Evolutionary conservation across 2,329 filamentous ascomycete species (phyloP).

Genomic region (Biscogniauxia marginata): DNA sequence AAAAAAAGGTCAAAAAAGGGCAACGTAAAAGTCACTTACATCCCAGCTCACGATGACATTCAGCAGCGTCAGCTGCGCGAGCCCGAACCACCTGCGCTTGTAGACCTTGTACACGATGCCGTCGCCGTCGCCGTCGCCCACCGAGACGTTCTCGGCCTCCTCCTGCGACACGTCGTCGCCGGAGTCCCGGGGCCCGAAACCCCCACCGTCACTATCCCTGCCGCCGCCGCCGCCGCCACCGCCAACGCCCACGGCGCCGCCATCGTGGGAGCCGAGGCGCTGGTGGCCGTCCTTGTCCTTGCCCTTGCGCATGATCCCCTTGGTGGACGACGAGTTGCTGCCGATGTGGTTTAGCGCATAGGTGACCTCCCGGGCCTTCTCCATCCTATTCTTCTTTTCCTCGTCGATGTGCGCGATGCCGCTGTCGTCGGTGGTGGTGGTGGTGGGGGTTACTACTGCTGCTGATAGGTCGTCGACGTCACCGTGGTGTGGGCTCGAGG

Average conservation of each 20-base stretch:
- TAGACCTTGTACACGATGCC: slow-evolving; percentile 48
- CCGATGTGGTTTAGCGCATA: slow-evolving; percentile 22
- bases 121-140: slow-evolving; percentile 15
- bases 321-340: neutral
- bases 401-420: neutral
- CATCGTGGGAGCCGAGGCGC: slow-evolving; percentile 19
- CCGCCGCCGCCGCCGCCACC: neutral
- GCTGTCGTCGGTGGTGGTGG: neutral
- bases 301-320: slow-evolving; percentile 7
- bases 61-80: slow-evolving; percentile 78
- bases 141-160: slow-evolving; percentile 9
- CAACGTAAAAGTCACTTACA: slow-evolving; percentile 55
- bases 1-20: slow-evolving; percentile 1
- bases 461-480: neutral
- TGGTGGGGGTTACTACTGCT: neutral
- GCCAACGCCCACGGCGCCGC: slow-evolving; percentile 11
- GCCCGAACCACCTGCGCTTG: slow-evolving; percentile 84
- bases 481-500: neutral
- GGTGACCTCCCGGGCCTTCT: slow-evolving; percentile 21
- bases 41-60: slow-evolving; percentile 96
- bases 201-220: slow-evolving; percentile 17
- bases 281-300: slow-evolving; percentile 18
- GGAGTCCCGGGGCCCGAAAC: neutral
- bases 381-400: neutral
- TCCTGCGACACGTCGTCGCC: slow-evolving; percentile 5